Evolutionary conservation across 345 rosid genomes (phyloP), one percentile per base, ranked within the genome.

Genomic region (Camelina laxa): DNA sequence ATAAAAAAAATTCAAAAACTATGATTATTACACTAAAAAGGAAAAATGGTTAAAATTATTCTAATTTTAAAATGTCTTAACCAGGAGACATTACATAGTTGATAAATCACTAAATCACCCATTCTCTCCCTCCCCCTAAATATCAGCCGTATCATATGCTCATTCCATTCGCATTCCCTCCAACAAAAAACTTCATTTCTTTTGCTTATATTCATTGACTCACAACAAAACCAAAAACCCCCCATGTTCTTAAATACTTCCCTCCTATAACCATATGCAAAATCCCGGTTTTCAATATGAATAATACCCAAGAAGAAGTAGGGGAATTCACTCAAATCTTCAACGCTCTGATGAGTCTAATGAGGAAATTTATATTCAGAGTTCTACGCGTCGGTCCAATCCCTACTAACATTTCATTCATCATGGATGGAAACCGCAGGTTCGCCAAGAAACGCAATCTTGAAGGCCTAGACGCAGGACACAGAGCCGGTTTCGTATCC

Each of bases 401-500:
- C 58, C 81, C 81, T 16, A 73, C 38, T 33, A 69, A 78, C 72
- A 67, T 73, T 49, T 54, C 81, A 51, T 78, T 78, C 70, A 78
- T 78, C 53, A 58, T 78, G 78, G 81, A 78, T 67, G 81, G 81
- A 45, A 77, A 77, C 65, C 62, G 78, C 31, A 67, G 78, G 49
- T 78, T 59, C 50, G 78, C 78, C 41, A 73, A 73, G 74, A 78
- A 73, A 66, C 47, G 47, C n/a, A 42, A 42, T 13, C 81, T 78
- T 16, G 27, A 60, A 65, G 73, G 22, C 63, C 9, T 54, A 54
- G 75, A 70, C 50, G 75, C 80, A 69, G 81, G 81, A 9, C 81
- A 41, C 39, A 36, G 39, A 36, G 39, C 39, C 20, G 93, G 93
- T 48, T 89, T 77, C 70, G 60, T 70, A 3, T 73, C 93, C 12